Base-by-base conservation (phyloP, 2,329 filamentous ascomycete species). In the Phialemonium atrogriseum region DNA sequence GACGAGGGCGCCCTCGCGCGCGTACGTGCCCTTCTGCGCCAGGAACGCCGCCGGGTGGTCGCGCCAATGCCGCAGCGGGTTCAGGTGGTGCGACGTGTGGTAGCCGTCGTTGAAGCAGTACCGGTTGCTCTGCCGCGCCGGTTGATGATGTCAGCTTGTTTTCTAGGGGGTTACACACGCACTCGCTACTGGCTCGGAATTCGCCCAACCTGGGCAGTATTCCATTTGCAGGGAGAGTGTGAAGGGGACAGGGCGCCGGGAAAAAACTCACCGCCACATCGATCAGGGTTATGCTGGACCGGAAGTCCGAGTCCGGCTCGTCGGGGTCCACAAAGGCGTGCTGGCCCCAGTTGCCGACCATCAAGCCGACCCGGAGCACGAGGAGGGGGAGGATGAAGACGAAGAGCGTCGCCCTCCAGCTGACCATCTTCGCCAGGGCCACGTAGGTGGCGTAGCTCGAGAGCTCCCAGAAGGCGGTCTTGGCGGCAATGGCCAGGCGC, bases 271-370 rank as follows among this genome's bases (percentile, higher is more conserved):
- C 82, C 6, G 79, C 67, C 6, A 88, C 81, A 47, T 89, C 84
- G 33, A 89, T 77, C 15, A 89, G 51, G 0, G 84, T 88, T 42
- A 88, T 83, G 52, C 82, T 87, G 1, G 80, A 85, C 21, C 82
- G 68, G 46, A 78, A 88, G 49, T 89, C 83, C 1, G 81, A 87
- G 46, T 84, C 73, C 0, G 84, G 84, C 43, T 85, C 77, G 10
- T 74, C 61, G 13, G 78, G 72, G 45, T 89, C 83, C 6, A 89
- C 82, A 41, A 89, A 78, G 2, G 83, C 83, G 51, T 89, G 84
- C 51, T 89, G 84, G 4, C 81, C 84, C 81, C 82, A 89, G 50
- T 89, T 89, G 2, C 84, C 84, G 7, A 84, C 67, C 84, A 88
- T 89, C 40, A 89, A 54, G 1, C 77, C 83, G 12, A 84, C 44